phyloP scores from a whole-genome alignment of 106 monocot species.

The Phalaenopsis equestris region DNA sequence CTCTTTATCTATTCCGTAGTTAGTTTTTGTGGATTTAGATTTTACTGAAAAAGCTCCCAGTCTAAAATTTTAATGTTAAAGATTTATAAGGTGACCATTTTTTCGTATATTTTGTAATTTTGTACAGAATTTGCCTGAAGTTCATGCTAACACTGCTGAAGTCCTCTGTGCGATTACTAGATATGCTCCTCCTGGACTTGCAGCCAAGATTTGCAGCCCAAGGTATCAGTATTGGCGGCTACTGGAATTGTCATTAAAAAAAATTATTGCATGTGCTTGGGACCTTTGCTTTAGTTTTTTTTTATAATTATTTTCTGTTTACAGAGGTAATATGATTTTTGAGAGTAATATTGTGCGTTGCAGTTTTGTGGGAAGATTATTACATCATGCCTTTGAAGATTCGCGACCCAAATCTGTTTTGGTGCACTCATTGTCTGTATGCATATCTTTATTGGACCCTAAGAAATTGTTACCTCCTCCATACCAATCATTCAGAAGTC shows the following conservation, averaged over 20 bases:
- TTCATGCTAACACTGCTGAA: constrained; percentile 76
- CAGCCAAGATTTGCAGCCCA: constrained; percentile 59
- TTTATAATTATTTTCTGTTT: background rate
- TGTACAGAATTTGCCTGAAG: constrained; percentile 56
- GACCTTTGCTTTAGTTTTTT: background rate
- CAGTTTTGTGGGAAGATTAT: constrained; percentile 74
- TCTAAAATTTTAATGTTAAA: background rate
- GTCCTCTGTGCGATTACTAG: constrained; percentile 62
- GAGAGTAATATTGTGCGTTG: constrained; percentile 1
- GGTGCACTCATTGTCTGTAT: constrained; percentile 63
- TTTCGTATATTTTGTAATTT: background rate
- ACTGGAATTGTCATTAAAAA: background rate
- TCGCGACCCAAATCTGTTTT: constrained; percentile 70
- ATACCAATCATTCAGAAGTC: constrained; percentile 43
- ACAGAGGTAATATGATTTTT: background rate
- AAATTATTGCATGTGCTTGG: background rate
- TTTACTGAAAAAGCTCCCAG: background rate
- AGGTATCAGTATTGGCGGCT: constrained; percentile 17
- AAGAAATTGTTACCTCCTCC: constrained; percentile 37
- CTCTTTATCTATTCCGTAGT: background rate
- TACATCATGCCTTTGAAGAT: constrained; percentile 54
- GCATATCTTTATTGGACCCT: constrained; percentile 69
- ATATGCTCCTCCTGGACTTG: constrained; percentile 58
- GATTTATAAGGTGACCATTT: background rate
- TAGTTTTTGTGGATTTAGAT: background rate